These are phyloP conservation scores for Termitomyces titanicus DNA, from an alignment of 768 basidiomycete species.

Conservation along the genomic window DNA sequence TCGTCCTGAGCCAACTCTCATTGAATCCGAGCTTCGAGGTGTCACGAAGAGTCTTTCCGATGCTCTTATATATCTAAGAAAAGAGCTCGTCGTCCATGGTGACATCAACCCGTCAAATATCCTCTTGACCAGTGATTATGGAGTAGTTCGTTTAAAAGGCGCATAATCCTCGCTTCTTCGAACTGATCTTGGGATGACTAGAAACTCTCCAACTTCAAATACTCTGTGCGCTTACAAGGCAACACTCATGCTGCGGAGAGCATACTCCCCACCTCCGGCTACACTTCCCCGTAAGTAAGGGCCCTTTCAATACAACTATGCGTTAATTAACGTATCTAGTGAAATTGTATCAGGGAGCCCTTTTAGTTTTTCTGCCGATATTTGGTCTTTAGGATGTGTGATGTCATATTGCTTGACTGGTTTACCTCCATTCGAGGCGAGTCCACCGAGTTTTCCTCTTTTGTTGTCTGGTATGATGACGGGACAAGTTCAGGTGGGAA, in stretches of 20 bases:
- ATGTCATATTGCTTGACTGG: constrained; percentile 34
- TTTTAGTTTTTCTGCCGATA: constrained; percentile 34
- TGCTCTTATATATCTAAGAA: constrained; percentile 40
- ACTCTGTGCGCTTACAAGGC: constrained; percentile 27
- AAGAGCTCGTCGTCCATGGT: constrained; percentile 40
- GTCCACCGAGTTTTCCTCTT: background rate
- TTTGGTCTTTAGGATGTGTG: constrained; percentile 48
- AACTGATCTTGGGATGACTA: constrained; percentile 14
- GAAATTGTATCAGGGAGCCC: constrained; percentile 32
- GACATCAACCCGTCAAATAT: constrained; percentile 37
- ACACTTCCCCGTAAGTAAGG: constrained; percentile 37
- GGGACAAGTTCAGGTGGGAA: background rate
- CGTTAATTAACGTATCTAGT: constrained; percentile 20
- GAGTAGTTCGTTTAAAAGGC: constrained; percentile 31
- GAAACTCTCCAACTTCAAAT: constrained; percentile 44
- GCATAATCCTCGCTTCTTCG: background rate
- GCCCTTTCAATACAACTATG: background rate
- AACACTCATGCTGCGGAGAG: constrained; percentile 15
- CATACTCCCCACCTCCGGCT: constrained; percentile 22
- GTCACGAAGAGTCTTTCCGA: constrained; percentile 36
- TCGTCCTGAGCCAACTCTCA: constrained; percentile 18
- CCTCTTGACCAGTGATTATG: constrained; percentile 33
- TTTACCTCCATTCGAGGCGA: constrained; percentile 29
- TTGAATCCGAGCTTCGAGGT: constrained; percentile 33
- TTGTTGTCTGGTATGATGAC: background rate